phyloP scores from a whole-genome alignment of 177 flowering plant species.

The Vitis hybrid region DNA sequence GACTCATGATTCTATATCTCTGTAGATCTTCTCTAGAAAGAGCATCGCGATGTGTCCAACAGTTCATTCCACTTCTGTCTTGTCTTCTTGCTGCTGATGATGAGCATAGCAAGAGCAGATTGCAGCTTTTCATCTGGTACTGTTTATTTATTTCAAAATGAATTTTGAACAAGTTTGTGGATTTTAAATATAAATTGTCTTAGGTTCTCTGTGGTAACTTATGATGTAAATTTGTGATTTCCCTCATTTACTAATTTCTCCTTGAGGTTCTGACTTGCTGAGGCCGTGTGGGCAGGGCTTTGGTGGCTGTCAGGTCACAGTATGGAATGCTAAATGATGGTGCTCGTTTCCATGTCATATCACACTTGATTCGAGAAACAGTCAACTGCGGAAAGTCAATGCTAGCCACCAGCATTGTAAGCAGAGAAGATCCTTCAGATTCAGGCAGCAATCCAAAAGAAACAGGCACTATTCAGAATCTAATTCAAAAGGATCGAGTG shows the following conservation, averaged over 20 bases:
- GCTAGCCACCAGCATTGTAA: slow-evolving; percentile 67
- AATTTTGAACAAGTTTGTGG: not conserved
- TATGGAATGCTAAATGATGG: slow-evolving; percentile 86
- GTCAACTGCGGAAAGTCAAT: slow-evolving; percentile 78
- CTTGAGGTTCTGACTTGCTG: slow-evolving; percentile 2
- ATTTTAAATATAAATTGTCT: not conserved
- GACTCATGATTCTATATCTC: slow-evolving; percentile 75
- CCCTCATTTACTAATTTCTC: not conserved
- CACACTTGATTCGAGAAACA: slow-evolving; percentile 88
- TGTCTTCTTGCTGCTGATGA: slow-evolving; percentile 80
- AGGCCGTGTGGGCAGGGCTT: slow-evolving; percentile 51
- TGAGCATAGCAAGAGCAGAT: slow-evolving; percentile 83
- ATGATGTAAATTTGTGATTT: not conserved
- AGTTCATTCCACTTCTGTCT: slow-evolving; percentile 74
- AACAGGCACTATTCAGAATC: slow-evolving; percentile 52
- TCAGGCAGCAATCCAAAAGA: slow-evolving; percentile 54
- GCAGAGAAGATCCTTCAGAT: slow-evolving; percentile 68
- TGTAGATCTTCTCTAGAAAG: slow-evolving; percentile 74
- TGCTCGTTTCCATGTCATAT: slow-evolving; percentile 86
- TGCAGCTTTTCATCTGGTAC: slow-evolving; percentile 95
- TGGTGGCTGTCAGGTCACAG: slow-evolving; percentile 73
- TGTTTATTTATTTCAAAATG: not conserved
- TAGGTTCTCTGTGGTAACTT: not conserved
- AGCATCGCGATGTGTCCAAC: slow-evolving; percentile 87
- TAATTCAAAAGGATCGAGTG: slow-evolving; percentile 88